Evolutionary conservation across 305 asterid genomes (phyloP).

Genomic region (Nicotiana rustica): DNA sequence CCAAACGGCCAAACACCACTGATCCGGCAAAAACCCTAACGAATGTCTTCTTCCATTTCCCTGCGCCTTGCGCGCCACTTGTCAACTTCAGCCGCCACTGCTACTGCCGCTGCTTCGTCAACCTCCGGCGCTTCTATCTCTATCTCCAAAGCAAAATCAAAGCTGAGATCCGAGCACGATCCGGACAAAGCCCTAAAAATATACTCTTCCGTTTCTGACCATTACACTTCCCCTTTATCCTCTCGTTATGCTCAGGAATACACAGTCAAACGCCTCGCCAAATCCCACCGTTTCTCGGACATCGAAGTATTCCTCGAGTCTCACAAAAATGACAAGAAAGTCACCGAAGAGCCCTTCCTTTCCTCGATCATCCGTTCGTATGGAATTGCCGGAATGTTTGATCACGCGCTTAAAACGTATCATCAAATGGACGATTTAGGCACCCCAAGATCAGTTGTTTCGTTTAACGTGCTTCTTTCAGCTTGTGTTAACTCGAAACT

Average conservation of each 20-base stretch:
- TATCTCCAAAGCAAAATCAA: conserved; percentile 60
- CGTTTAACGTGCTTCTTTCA: conserved; percentile 70
- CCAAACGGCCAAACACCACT: neutral
- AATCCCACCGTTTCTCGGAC: conserved; percentile 70
- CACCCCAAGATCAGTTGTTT: conserved; percentile 67
- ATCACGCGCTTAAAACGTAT: conserved; percentile 65
- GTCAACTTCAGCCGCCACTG: conserved; percentile 41
- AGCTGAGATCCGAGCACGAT: conserved; percentile 53
- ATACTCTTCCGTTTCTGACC: conserved; percentile 63
- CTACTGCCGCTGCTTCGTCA: conserved; percentile 37
- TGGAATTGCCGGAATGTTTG: conserved; percentile 79
- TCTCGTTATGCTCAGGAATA: conserved; percentile 70
- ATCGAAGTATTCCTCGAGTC: conserved; percentile 72
- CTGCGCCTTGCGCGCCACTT: conserved; percentile 68
- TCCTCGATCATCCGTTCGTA: conserved; percentile 76
- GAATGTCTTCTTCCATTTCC: conserved; percentile 53
- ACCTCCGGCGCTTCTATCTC: conserved; percentile 43
- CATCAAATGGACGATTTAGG: conserved; percentile 70
- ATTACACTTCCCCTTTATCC: conserved; percentile 51
- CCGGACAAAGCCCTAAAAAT: conserved; percentile 76
- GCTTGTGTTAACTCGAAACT: conserved; percentile 56
- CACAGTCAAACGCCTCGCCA: conserved; percentile 78
- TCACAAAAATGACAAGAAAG: conserved; percentile 66
- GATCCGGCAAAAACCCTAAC: conserved; percentile 40
- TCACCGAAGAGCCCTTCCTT: conserved; percentile 72